Evolutionary conservation across 352 stramenopile genomes (phyloP), one percentile per base, ranked within the genome.

Genomic region (Phytophthora cactorum): DNA sequence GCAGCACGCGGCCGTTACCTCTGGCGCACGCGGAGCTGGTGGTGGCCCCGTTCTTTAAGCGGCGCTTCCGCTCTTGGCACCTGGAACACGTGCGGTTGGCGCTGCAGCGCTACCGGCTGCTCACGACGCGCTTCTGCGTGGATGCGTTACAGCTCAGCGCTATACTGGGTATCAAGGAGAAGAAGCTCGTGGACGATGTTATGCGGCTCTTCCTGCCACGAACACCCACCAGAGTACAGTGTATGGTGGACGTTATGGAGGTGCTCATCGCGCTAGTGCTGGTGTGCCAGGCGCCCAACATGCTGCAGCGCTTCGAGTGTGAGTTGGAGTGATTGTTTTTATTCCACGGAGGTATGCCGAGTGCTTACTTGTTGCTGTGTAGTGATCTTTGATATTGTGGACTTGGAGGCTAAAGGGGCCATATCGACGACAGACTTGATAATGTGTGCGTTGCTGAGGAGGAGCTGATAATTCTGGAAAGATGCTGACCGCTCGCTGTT

Each of bases 171-270:
- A 78, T 92, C 39, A 77, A 75, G 29, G 83, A 89, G 32, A 54
- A 77, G 45, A 61, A 61, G 31, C 72, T 92, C 17, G 60, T 89
- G 28, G 65, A 82, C 11, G 66, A 85, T 11, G 50, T 86, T 32
- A 72, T 90, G 75, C 61, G 69, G 25, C 65, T 88, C 25, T 89
- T 91, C 43, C 57, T 84, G 46, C 80, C 82, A 1, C 73, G 74
- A n/a, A 84, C 77, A 6, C 72, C 81, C 2, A 89, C 77, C 29
- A 72, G 82, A 28, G 79, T 84, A 34, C 78, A 87, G 68, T 87
- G 76, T 60, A 88, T 88, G 82, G 77, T 92, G 28, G 84, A 92
- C 61, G 66, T 63, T n/a, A 87, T 88, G 71, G 82, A 92, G 59
- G 73, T 92, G 12, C 70, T 91, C 28, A 74, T 91, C 32, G 78